Percentiles rank a stretch among this genome's conserved stretches.
Evolutionary conservation across 495 filamentous ascomycete genomes (phyloP).

Genomic region (Friedmanniomyces simplex): DNA sequence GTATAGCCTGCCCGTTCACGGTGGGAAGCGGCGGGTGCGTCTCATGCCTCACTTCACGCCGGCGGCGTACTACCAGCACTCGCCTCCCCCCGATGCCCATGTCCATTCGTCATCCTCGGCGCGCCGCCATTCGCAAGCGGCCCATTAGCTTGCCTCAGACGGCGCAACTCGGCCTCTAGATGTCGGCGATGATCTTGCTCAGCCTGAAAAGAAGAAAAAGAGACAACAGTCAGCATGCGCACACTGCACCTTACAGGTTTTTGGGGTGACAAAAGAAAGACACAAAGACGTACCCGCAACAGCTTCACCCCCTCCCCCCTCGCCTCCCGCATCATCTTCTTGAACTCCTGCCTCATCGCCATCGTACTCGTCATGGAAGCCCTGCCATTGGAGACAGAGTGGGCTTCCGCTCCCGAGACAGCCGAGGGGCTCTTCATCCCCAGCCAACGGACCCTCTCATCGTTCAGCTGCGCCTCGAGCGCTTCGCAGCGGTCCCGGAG

Average conservation of each 20-base stretch:
- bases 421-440: slow-evolving; percentile 47
- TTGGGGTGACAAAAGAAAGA: too few species aligned
- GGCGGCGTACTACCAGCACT: too few species aligned
- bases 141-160: slow-evolving; percentile 44
- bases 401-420: slow-evolving; percentile 22
- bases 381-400: neutral
- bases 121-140: neutral
- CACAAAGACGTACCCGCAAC: slow-evolving; percentile 47
- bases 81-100: too few species aligned
- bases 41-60: too few species aligned
- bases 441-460: slow-evolving; percentile 63
- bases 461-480: slow-evolving; percentile 56
- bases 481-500: slow-evolving; percentile 59
- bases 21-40: too few species aligned
- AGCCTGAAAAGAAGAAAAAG: slow-evolving; percentile 37
- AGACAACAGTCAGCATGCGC: slow-evolving; percentile 7
- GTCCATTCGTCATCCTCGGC: neutral
- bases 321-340: slow-evolving; percentile 84
- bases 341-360: slow-evolving; percentile 72
- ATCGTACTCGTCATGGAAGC: slow-evolving; percentile 55
- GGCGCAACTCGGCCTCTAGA: slow-evolving; percentile 50
- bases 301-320: slow-evolving; percentile 59
- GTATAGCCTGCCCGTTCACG: too few species aligned
- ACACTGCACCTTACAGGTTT: too few species aligned
- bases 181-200: slow-evolving; percentile 64